phyloP scores from a whole-genome alignment of 495 filamentous ascomycete genomes.

The Penicillium canescens region DNA sequence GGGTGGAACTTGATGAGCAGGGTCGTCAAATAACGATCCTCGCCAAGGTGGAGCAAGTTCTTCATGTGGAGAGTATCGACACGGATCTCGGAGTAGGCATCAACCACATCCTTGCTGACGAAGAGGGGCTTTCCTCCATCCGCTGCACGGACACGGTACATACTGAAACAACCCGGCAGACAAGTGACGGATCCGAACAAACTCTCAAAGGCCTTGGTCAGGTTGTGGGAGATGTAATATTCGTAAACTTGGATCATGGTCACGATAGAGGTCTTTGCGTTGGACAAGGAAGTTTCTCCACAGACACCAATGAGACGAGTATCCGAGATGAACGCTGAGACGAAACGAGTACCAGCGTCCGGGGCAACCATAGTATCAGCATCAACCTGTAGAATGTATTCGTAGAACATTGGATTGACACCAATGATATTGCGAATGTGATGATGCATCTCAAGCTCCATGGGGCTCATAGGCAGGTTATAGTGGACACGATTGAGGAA shows the following conservation, averaged over 20 bases:
- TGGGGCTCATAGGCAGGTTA: slow-evolving; percentile 90
- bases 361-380: slow-evolving; percentile 92
- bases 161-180: slow-evolving; percentile 95
- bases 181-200: slow-evolving; percentile 97
- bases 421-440: slow-evolving; percentile 99
- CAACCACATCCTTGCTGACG: slow-evolving; percentile 86
- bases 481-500: slow-evolving; percentile 99
- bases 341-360: slow-evolving; percentile 91
- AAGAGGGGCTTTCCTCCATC: slow-evolving; percentile 95
- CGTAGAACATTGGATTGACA: slow-evolving; percentile 97
- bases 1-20: slow-evolving; percentile 89
- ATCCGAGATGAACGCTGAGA: slow-evolving; percentile 87
- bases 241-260: slow-evolving; percentile 99
- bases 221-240: slow-evolving; percentile 98
- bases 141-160: slow-evolving; percentile 94
- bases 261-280: slow-evolving; percentile 86
- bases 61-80: slow-evolving; percentile 99
- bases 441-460: slow-evolving; percentile 98
- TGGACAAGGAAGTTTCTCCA: slow-evolving; percentile 90
- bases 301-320: slow-evolving; percentile 90
- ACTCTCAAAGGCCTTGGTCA: slow-evolving; percentile 97
- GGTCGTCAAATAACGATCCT: slow-evolving; percentile 95
- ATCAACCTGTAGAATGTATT: slow-evolving; percentile 95
- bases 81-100: slow-evolving; percentile 83
- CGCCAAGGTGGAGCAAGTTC: slow-evolving; percentile 87